These are phyloP conservation scores for Cercospora beticola DNA, from an alignment of 2,329 filamentous ascomycete species.

Conservation along the genomic window DNA sequence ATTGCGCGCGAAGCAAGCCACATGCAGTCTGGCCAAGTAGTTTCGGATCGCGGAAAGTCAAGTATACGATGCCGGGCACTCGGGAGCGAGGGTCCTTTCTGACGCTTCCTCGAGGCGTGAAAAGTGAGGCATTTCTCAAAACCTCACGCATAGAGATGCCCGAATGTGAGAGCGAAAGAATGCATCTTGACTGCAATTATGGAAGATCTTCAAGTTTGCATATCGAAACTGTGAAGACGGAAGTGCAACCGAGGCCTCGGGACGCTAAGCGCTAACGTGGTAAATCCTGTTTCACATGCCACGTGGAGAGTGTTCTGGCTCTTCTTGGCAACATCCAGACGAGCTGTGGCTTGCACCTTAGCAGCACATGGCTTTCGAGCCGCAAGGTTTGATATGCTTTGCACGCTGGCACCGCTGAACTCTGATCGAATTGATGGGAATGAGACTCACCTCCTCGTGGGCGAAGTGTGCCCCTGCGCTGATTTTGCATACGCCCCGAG, in stretches of 20 bases:
- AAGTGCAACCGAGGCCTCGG: neutral
- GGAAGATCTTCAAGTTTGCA: neutral
- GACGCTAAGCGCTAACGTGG: neutral
- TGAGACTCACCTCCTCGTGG: neutral
- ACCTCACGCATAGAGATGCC: neutral
- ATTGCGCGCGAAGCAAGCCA: neutral
- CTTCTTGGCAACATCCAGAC: neutral
- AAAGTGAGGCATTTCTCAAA: neutral
- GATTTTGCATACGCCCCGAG: neutral
- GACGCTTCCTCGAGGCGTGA: neutral
- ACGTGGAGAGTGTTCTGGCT: neutral
- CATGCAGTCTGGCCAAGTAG: slow-evolving; percentile 2
- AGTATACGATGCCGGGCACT: neutral
- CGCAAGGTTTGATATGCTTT: neutral
- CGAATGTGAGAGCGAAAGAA: neutral
- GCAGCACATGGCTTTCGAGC: neutral
- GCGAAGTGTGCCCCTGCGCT: neutral
- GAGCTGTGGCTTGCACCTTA: neutral
- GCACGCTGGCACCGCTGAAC: neutral
- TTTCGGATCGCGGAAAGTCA: neutral
- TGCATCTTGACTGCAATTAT: neutral
- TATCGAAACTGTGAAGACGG: neutral
- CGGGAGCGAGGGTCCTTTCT: neutral
- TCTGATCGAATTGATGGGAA: neutral
- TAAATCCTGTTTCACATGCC: neutral